Evolutionary conservation across 495 filamentous ascomycete species (phyloP), one percentile per base, ranked within the genome.

Genomic region (Hypoxylon fragiforme): DNA sequence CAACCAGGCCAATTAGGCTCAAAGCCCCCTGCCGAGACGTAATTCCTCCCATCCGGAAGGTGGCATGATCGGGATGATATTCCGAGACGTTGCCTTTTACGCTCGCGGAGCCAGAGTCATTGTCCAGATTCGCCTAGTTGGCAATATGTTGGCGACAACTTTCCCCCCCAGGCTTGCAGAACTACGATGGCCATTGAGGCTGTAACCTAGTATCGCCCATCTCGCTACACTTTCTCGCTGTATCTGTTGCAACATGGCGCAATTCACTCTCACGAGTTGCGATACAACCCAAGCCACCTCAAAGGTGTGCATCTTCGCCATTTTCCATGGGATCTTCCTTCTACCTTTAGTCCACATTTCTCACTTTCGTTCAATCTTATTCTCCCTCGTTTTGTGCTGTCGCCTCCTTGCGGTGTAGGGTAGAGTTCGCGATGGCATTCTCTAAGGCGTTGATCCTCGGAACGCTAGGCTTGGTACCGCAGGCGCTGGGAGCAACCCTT

Each of bases 401-500:
- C 45, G n/a, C 20, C 16, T 46, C 18, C 16, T 40, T 51, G 12
- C 52, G 12, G 43, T 49, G 37, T 47, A 40, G 39, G 30, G 18
- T 36, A 19, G 35, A 48, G 32, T 46, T 20, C 50, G 22, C 54
- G 13, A 68, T 70, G 67, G 49, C 62, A 54, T 60, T 53, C 24
- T 31, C 65, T 42, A 66, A 59, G 41, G 34, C 59, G 41, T 50
- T 65, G 46, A 34, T 66, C 21, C 44, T 67, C 40, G 65, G 59
- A 32, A 37, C 66, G 1, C 54, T 72, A 16, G 49, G 57, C 47
- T 50, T 76, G 7, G 62, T 56, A 21, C 42, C 65, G 3, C 45
- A 68, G 4, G 71, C 58, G 28, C 44, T 67, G 22, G 73, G 70
- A 38, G 65, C 69, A 7, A 74, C 56, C 6, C 53, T 76, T 15